Percentiles rank a stretch among this genome's conserved stretches.
Conservation (phyloP, 2,329 filamentous ascomycete species). For the Penicillium sp. region DNA sequence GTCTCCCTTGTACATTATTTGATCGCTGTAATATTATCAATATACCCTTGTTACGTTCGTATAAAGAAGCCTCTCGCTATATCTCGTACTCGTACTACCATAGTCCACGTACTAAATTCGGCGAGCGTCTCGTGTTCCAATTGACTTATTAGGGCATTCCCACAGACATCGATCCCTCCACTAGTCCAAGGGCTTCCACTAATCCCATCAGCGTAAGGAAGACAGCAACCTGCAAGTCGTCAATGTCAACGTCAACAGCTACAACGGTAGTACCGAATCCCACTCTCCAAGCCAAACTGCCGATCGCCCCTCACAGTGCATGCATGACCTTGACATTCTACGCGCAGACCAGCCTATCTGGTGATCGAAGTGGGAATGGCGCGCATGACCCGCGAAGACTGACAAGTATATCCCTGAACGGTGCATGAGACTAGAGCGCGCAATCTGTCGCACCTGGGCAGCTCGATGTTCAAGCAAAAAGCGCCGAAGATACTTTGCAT, state of each 20-base stretch:
- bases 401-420: background rate
- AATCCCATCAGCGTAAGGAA: background rate
- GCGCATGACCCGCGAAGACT: slow-evolving; percentile 4
- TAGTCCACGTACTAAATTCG: background rate
- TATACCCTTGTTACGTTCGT: slow-evolving; percentile 9
- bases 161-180: background rate
- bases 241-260: background rate
- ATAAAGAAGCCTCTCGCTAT: background rate
- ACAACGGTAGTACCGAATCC: background rate
- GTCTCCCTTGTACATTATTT: slow-evolving; percentile 12
- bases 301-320: background rate
- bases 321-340: background rate
- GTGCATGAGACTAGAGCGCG: background rate
- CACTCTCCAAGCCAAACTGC: background rate
- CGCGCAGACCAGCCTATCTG: background rate
- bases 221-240: background rate
- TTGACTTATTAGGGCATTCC: slow-evolving; percentile 1
- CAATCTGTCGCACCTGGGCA: slow-evolving; percentile 4
- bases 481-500: background rate
- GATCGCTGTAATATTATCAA: slow-evolving; percentile 1
- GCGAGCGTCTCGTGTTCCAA: background rate
- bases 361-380: slow-evolving; percentile 4
- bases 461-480: slow-evolving; percentile 1
- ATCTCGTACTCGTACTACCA: background rate
- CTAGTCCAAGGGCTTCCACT: background rate